phyloP scores from a whole-genome alignment of 192 early-diverging fungal species.

The Obelidium mucronatum region DNA sequence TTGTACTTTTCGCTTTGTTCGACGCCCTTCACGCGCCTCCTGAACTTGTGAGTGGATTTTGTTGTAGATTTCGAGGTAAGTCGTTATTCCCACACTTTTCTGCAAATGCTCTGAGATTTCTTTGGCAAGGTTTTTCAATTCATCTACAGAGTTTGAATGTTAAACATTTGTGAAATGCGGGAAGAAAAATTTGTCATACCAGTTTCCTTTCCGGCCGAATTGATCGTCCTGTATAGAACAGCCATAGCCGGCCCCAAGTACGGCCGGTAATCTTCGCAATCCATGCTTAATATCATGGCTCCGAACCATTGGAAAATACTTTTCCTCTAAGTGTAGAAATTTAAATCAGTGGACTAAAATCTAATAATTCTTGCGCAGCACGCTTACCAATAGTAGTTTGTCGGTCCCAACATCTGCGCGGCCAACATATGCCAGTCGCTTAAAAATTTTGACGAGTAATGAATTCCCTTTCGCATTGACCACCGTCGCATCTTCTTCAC shows the following conservation, averaged over 20 bases:
- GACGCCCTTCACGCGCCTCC: constrained; percentile 14
- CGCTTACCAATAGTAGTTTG: constrained; percentile 41
- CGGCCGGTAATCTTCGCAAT: constrained; percentile 56
- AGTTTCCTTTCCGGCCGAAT: constrained; percentile 63
- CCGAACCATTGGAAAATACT: constrained; percentile 94
- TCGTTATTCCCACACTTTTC: constrained; percentile 21
- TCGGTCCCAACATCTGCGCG: constrained; percentile 63
- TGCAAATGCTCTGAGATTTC: constrained; percentile 46
- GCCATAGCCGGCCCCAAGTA: constrained; percentile 78
- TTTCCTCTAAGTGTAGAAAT: constrained; percentile 64
- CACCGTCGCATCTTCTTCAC: background rate
- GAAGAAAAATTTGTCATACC: constrained; percentile 53
- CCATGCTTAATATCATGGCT: constrained; percentile 77
- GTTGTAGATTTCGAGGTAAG: constrained; percentile 22
- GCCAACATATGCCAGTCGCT: constrained; percentile 68
- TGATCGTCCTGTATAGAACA: constrained; percentile 81
- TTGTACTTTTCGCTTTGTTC: constrained; percentile 43
- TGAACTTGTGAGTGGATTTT: constrained; percentile 20
- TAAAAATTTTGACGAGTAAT: constrained; percentile 67
- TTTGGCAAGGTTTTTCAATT: constrained; percentile 60
- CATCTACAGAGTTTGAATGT: constrained; percentile 62
- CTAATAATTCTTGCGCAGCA: too few species aligned
- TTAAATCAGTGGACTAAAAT: too few species aligned
- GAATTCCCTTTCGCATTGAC: constrained; percentile 32
- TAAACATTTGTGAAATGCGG: constrained; percentile 51